A percentile compares a stretch with the other conserved stretches of the same genome.
Evolutionary conservation across 2,329 filamentous ascomycete species (phyloP).

Genomic region (Karstenula rhodostoma): DNA sequence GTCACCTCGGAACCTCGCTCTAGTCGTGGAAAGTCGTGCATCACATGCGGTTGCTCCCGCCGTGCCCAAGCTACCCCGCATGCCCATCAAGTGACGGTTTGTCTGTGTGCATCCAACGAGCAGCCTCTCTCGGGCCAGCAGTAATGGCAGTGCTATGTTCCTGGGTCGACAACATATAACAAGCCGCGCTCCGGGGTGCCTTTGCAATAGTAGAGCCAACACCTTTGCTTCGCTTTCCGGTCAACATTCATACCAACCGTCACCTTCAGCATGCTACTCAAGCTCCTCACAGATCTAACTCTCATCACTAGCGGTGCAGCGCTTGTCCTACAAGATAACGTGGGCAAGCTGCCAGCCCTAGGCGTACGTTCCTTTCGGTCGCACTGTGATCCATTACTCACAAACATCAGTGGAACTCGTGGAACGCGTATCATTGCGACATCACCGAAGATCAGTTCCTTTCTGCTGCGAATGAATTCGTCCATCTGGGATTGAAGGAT

Average conservation of each 20-base stretch:
- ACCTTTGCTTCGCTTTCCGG: no score
- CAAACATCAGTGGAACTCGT: conserved; percentile 56
- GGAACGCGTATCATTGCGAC: conserved; percentile 63
- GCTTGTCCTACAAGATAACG: conserved; percentile 19
- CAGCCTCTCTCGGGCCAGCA: neutral
- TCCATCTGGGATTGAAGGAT: conserved; percentile 59
- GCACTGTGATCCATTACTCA: neutral
- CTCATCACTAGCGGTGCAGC: neutral
- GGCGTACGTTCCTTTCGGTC: conserved; percentile 18
- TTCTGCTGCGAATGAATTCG: conserved; percentile 56
- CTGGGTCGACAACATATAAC: neutral
- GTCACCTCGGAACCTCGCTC: neutral
- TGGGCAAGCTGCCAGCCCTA: conserved; percentile 31
- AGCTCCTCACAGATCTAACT: neutral
- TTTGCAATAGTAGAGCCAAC: no score
- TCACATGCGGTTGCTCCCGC: neutral
- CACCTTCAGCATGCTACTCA: neutral
- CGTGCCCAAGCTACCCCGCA: neutral
- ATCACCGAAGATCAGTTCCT: conserved; percentile 61
- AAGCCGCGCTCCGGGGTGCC: neutral
- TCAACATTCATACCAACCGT: no score
- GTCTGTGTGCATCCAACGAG: neutral
- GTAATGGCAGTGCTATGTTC: neutral
- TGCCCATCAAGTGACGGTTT: neutral
- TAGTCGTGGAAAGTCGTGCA: neutral